Percentiles rank a stretch among this genome's conserved stretches.
Evolutionary conservation across 2,329 filamentous ascomycete genomes (phyloP).

Genomic region (Colletotrichum kahawae): DNA sequence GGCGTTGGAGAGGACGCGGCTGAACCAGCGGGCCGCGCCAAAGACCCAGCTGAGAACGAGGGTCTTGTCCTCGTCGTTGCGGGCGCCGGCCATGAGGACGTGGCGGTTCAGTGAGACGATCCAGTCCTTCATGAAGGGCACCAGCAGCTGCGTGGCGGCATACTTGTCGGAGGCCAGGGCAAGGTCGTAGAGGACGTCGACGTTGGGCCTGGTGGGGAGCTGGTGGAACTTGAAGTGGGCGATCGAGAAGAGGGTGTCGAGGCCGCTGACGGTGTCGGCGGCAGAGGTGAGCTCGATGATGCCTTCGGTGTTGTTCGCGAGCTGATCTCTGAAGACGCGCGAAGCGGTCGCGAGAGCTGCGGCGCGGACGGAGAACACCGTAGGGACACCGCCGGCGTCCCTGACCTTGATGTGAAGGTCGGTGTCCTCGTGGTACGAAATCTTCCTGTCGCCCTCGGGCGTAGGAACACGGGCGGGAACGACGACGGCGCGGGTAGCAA

Average conservation of each 20-base stretch:
- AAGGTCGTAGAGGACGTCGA: slow-evolving; percentile 15
- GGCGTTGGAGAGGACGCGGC: slow-evolving; percentile 14
- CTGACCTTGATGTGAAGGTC: slow-evolving; percentile 17
- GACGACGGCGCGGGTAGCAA: slow-evolving; percentile 12
- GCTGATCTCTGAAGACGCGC: slow-evolving; percentile 11
- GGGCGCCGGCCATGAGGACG: slow-evolving; percentile 18
- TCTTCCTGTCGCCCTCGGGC: slow-evolving; percentile 4
- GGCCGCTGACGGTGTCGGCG: slow-evolving; percentile 8
- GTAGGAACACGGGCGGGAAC: slow-evolving; percentile 6
- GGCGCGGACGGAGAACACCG: slow-evolving; percentile 14
- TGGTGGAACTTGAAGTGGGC: slow-evolving; percentile 20
- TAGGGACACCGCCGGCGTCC: background rate
- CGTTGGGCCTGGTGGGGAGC: slow-evolving; percentile 12
- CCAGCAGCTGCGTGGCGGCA: slow-evolving; percentile 15
- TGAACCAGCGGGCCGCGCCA: slow-evolving; percentile 17
- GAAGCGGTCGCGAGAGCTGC: background rate
- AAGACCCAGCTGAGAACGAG: slow-evolving; percentile 20
- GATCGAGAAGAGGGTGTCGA: slow-evolving; percentile 16
- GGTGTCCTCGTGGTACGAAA: slow-evolving; percentile 15
- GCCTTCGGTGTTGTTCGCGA: background rate
- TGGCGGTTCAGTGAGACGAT: slow-evolving; percentile 18
- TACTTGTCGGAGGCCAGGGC: slow-evolving; percentile 18
- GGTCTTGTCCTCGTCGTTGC: slow-evolving; percentile 21
- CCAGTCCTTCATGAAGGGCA: slow-evolving; percentile 21
- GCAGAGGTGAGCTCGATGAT: slow-evolving; percentile 10